phyloP scores from a whole-genome alignment of 768 basidiomycete species.

The Suillus subluteus region DNA sequence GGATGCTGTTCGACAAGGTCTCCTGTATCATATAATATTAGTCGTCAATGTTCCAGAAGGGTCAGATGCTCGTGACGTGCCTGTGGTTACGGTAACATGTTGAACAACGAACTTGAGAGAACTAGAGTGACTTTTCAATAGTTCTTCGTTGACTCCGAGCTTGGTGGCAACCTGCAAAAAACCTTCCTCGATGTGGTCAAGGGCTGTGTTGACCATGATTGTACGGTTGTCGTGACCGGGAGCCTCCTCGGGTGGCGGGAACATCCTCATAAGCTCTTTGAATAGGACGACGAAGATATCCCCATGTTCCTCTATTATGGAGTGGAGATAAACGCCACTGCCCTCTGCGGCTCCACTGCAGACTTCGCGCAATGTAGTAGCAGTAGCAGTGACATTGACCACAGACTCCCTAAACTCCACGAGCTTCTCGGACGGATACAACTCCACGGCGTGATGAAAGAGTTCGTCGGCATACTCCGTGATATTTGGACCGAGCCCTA shows the following conservation, averaged over 20 bases:
- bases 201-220: slow-evolving; percentile 20
- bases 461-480: neutral
- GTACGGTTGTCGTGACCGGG: slow-evolving; percentile 33
- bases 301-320: slow-evolving; percentile 25
- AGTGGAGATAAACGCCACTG: slow-evolving; percentile 13
- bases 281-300: slow-evolving; percentile 20
- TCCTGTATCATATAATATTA: slow-evolving; percentile 24
- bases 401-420: neutral
- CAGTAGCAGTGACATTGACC: neutral
- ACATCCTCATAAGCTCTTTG: slow-evolving; percentile 26
- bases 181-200: slow-evolving; percentile 30
- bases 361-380: neutral
- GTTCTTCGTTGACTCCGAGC: slow-evolving; percentile 30
- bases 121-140: slow-evolving; percentile 24
- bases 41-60: neutral
- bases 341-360: neutral
- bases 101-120: slow-evolving; percentile 28
- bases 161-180: slow-evolving; percentile 26
- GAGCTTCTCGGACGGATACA: neutral
- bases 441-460: neutral
- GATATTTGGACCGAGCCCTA: neutral
- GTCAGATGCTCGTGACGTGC: slow-evolving; percentile 6
- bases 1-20: slow-evolving; percentile 43
- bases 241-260: slow-evolving; percentile 35
- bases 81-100: slow-evolving; percentile 27